Evolutionary conservation across 2,329 filamentous ascomycete species (phyloP).

Genomic region (Whalleya microplaca): DNA sequence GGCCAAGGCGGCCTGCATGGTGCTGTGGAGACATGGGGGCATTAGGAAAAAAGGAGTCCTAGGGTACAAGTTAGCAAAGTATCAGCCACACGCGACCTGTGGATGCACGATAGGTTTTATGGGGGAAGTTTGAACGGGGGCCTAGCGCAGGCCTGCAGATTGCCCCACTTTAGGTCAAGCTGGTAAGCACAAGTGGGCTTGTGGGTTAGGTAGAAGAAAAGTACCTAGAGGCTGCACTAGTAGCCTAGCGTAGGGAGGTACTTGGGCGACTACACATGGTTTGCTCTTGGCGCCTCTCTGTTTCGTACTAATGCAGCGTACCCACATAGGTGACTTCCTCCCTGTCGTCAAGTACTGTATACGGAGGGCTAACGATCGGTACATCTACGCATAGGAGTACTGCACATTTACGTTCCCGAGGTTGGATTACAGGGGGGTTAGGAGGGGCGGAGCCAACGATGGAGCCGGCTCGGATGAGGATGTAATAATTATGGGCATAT

Average conservation of each 20-base stretch:
- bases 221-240: background rate
- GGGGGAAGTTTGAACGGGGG: slow-evolving; percentile 20
- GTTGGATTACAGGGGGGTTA: slow-evolving; percentile 18
- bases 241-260: background rate
- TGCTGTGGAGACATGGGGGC: slow-evolving; percentile 15
- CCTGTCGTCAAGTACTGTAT: slow-evolving; percentile 12
- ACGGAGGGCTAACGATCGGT: background rate
- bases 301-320: background rate
- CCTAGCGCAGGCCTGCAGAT: slow-evolving; percentile 13
- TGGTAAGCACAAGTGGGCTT: slow-evolving; percentile 14
- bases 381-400: background rate
- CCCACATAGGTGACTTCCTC: slow-evolving; percentile 13
- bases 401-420: slow-evolving; percentile 16
- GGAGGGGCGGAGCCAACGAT: slow-evolving; percentile 12
- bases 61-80: slow-evolving; percentile 15
- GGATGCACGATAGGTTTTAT: slow-evolving; percentile 24
- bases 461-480: slow-evolving; percentile 16
- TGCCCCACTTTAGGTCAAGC: slow-evolving; percentile 18
- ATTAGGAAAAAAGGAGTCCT: slow-evolving; percentile 14
- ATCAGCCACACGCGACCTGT: slow-evolving; percentile 13
- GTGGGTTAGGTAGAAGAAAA: slow-evolving; percentile 30
- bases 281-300: background rate
- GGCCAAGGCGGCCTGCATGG: slow-evolving; percentile 23
- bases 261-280: background rate
- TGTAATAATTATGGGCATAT: slow-evolving; percentile 15